A percentile compares a stretch with the other conserved stretches of the same genome.
Conservation (phyloP, 2,329 filamentous ascomycete genomes). For the Claviceps fusiformis region DNA sequence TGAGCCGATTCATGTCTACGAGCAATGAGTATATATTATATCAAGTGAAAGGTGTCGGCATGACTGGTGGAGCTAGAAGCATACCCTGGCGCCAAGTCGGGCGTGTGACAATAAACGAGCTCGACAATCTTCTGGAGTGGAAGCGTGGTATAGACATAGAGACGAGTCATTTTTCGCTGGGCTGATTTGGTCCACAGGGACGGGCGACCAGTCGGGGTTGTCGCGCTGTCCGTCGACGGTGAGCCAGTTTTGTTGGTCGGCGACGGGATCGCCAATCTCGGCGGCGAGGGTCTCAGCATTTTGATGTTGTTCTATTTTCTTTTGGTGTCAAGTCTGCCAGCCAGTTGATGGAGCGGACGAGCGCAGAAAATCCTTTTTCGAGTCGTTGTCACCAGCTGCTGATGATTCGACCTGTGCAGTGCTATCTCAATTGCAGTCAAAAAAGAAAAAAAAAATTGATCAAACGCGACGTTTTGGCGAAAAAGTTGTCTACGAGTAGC, state of each 20-base stretch:
- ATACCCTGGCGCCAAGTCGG: constrained; percentile 33
- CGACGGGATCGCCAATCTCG: constrained; percentile 1
- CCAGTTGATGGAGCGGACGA: not conserved
- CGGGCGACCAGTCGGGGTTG: constrained; percentile 31
- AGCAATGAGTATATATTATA: not conserved
- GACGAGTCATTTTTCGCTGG: constrained; percentile 37
- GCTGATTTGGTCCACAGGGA: constrained; percentile 41
- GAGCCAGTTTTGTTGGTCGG: constrained; percentile 1
- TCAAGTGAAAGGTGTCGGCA: not conserved
- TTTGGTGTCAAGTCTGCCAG: not conserved
- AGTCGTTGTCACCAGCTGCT: no score
- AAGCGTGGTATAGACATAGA: constrained; percentile 44
- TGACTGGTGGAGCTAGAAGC: constrained; percentile 7
- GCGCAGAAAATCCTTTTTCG: no score
- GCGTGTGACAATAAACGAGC: constrained; percentile 28
- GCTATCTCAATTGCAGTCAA: no score
- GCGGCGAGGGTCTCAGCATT: not conserved
- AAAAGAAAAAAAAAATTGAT: no score
- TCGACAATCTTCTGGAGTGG: constrained; percentile 35
- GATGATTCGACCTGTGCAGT: no score
- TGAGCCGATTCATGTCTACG: constrained; percentile 42
- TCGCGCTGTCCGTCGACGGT: constrained; percentile 2
- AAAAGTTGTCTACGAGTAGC: no score
- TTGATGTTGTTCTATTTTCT: not conserved
- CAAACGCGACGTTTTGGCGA: no score